Conservation (phyloP, 306 rosid genomes). For the Vigna angularis region DNA sequence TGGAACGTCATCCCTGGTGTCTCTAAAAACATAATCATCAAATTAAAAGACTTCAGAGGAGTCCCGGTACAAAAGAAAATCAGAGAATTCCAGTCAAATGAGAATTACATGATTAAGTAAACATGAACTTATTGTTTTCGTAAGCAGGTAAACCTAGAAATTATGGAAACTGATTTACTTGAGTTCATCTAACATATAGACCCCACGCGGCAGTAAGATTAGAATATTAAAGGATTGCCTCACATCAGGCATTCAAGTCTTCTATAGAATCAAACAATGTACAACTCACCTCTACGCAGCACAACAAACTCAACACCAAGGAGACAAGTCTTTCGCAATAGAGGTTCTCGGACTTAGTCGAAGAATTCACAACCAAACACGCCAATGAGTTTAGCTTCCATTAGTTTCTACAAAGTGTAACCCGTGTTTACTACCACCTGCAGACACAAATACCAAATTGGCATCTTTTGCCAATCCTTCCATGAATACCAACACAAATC, state of each 20-base stretch:
- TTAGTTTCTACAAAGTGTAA: constrained; percentile 37
- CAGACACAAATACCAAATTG: constrained; percentile 52
- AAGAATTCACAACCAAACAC: constrained; percentile 49
- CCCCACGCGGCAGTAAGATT: constrained; percentile 50
- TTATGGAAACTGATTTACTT: constrained; percentile 40
- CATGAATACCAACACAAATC: constrained; percentile 47
- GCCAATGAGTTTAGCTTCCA: constrained; percentile 51
- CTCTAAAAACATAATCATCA: constrained; percentile 28
- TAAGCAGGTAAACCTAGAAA: constrained; percentile 41
- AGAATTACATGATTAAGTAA: constrained; percentile 44
- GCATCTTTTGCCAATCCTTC: constrained; percentile 47
- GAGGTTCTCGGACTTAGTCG: constrained; percentile 45
- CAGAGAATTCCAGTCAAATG: constrained; percentile 41
- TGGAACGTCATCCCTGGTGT: constrained; percentile 19
- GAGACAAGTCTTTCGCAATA: constrained; percentile 43
- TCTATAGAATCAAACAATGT: constrained; percentile 65
- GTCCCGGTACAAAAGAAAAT: constrained; percentile 23
- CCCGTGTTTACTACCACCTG: constrained; percentile 49
- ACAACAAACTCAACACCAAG: constrained; percentile 46
- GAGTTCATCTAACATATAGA: constrained; percentile 48
- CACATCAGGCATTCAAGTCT: constrained; percentile 49
- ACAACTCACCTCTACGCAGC: constrained; percentile 64
- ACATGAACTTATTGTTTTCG: constrained; percentile 45
- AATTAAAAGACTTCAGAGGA: constrained; percentile 4
- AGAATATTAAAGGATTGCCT: constrained; percentile 48